phyloP scores from a whole-genome alignment of 768 basidiomycete genomes.

The Boletus insuetus region DNA sequence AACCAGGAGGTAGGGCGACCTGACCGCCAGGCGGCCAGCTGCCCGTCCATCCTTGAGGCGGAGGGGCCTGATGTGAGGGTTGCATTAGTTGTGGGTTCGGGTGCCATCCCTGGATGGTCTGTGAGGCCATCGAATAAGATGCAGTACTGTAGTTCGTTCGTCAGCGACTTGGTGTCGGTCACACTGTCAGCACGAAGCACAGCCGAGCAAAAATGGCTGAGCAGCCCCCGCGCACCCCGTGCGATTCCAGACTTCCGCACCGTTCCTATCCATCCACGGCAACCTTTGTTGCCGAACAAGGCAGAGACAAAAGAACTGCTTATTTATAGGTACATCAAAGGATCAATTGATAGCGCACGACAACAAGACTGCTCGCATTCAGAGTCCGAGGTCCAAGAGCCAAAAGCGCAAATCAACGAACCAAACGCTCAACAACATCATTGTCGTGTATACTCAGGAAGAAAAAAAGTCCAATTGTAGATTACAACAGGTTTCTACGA shows the following conservation, averaged over 20 bases:
- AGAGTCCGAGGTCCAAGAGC: neutral
- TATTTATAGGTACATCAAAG: too few relatives aligned
- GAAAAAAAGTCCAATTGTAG: neutral
- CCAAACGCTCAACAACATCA: neutral
- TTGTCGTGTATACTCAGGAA: too few relatives aligned
- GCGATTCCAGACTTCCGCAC: neutral
- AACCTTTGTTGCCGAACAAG: neutral
- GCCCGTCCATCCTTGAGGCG: constrained; percentile 36
- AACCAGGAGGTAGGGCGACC: constrained; percentile 32
- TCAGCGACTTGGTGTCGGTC: neutral
- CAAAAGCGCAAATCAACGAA: neutral
- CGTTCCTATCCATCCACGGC: neutral
- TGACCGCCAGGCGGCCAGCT: constrained; percentile 35
- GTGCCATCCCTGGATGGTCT: constrained; percentile 29
- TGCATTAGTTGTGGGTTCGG: constrained; percentile 35
- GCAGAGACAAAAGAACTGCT: neutral
- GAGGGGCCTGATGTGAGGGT: constrained; percentile 16
- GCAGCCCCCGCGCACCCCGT: constrained; percentile 21
- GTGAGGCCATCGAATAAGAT: constrained; percentile 21
- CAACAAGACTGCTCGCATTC: neutral
- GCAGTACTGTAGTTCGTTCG: neutral
- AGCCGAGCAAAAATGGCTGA: constrained; percentile 16
- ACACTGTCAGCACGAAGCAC: constrained; percentile 7
- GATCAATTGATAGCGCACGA: neutral
- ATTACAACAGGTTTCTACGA: neutral